Evolutionary conservation across 2,329 filamentous ascomycete genomes (phyloP).

Genomic region (Fusarium lyarnte): DNA sequence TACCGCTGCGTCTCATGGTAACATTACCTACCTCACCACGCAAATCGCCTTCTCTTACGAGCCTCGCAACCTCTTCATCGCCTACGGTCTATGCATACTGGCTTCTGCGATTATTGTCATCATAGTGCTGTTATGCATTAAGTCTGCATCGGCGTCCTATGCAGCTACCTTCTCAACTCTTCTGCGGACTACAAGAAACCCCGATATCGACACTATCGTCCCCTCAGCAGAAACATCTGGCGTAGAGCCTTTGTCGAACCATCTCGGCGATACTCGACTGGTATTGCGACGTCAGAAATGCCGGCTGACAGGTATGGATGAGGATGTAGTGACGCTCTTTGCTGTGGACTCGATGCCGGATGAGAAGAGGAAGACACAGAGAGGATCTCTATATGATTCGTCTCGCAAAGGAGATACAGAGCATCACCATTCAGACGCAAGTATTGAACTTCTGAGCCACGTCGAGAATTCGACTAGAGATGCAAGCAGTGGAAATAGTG

Average conservation of each 20-base stretch:
- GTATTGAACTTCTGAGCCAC: background rate
- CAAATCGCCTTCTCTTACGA: constrained; percentile 4
- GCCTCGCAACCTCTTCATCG: constrained; percentile 14
- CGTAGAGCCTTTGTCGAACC: background rate
- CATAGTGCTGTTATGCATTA: background rate
- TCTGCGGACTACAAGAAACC: constrained; percentile 7
- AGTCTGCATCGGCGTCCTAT: background rate
- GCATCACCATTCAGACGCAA: background rate
- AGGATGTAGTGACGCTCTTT: background rate
- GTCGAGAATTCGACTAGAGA: rapidly evolving
- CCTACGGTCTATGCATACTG: background rate
- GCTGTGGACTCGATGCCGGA: background rate
- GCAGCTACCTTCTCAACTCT: constrained; percentile 10
- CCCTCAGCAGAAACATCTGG: background rate
- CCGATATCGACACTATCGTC: background rate
- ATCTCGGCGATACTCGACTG: background rate
- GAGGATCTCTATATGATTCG: background rate
- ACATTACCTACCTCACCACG: background rate
- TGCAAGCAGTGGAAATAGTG: background rate
- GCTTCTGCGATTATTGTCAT: background rate
- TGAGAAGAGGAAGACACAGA: background rate
- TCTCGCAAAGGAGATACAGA: rapidly evolving
- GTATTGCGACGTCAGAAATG: background rate
- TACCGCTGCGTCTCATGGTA: background rate
- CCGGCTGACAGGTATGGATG: rapidly evolving